These are phyloP conservation scores for Sophora flavescens DNA, from an alignment of 306 rosid genomes.

Conservation along the genomic window DNA sequence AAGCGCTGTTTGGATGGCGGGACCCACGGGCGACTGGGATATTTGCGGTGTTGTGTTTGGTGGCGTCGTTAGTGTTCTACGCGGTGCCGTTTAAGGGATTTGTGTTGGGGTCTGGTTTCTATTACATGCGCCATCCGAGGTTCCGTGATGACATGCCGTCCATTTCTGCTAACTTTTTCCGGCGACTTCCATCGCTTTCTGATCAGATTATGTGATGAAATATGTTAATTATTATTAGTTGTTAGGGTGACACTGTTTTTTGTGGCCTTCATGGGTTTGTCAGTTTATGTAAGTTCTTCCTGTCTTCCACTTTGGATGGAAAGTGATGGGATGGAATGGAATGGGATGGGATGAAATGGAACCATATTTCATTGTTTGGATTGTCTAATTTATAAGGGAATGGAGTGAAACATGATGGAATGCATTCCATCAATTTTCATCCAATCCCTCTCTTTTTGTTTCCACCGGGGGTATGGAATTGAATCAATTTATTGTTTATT, in stretches of 20 bases:
- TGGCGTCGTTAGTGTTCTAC: constrained; percentile 74
- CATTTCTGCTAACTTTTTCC: constrained; percentile 66
- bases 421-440: too few relatives aligned
- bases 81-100: constrained; percentile 70
- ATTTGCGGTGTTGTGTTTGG: constrained; percentile 69
- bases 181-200: constrained; percentile 76
- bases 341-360: too few relatives aligned
- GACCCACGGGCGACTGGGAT: constrained; percentile 91
- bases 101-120: constrained; percentile 65
- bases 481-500: too few relatives aligned
- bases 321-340: too few relatives aligned
- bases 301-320: too few relatives aligned
- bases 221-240: not conserved
- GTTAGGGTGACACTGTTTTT: not conserved
- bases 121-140: constrained; percentile 80
- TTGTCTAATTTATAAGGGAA: too few relatives aligned
- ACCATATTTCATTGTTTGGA: too few relatives aligned
- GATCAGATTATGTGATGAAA: constrained; percentile 73
- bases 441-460: too few relatives aligned
- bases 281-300: not conserved
- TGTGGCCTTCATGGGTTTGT: not conserved
- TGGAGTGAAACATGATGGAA: too few relatives aligned
- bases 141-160: constrained; percentile 91
- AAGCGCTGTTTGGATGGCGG: constrained; percentile 78
- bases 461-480: too few relatives aligned